These are phyloP conservation scores for Lasiodiplodia gonubiensis DNA, from an alignment of 2,329 filamentous ascomycete genomes.

Conservation along the genomic window DNA sequence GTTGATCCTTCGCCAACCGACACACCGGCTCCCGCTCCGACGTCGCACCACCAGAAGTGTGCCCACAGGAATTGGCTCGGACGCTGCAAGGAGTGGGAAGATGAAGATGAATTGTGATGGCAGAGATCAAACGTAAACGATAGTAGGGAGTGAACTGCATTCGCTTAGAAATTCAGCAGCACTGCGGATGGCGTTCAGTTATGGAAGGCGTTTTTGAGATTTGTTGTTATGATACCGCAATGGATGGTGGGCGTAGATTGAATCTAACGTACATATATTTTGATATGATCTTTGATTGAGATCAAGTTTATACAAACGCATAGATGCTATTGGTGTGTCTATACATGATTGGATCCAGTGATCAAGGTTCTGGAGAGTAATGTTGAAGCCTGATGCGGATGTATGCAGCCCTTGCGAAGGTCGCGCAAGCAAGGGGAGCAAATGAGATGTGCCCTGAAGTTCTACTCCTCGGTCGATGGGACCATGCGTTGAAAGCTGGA, in stretches of 20 bases:
- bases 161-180: slow-evolving; percentile 9
- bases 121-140: not conserved
- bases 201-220: slow-evolving; percentile 2
- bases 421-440: too few relatives aligned
- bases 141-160: not conserved
- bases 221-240: slow-evolving; percentile 19
- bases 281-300: slow-evolving; percentile 7
- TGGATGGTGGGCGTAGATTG: slow-evolving; percentile 14
- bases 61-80: slow-evolving; percentile 9
- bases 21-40: not conserved
- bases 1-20: slow-evolving; percentile 29
- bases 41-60: slow-evolving; percentile 15
- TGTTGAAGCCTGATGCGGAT: too few relatives aligned
- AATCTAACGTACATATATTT: not conserved
- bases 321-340: not conserved
- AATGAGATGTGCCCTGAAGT: too few relatives aligned
- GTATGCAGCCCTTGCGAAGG: too few relatives aligned
- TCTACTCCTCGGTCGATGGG: too few relatives aligned
- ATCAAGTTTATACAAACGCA: slow-evolving; percentile 2
- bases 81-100: slow-evolving; percentile 25
- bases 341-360: not conserved
- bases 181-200: slow-evolving; percentile 13
- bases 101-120: slow-evolving; percentile 24
- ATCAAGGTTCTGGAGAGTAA: not conserved
- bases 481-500: too few relatives aligned